Conservation (phyloP, 2,329 filamentous ascomycete genomes). For the Aspergillus aculeatus region DNA sequence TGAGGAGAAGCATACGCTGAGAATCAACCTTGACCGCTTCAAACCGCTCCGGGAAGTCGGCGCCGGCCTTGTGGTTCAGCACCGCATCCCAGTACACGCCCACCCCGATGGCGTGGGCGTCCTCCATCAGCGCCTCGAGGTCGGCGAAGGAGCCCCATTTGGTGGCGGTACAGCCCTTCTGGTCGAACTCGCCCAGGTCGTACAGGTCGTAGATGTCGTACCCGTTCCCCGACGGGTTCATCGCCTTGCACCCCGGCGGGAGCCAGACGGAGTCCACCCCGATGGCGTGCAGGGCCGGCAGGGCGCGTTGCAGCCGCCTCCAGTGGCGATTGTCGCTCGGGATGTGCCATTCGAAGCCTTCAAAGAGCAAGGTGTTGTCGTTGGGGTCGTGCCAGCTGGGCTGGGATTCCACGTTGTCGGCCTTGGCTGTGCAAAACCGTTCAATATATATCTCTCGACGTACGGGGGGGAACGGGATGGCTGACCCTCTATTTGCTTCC, state of each 20-base stretch:
- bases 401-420: background rate
- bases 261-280: conserved; percentile 66
- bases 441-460: background rate
- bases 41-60: conserved; percentile 63
- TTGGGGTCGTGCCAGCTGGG: conserved; percentile 27
- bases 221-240: conserved; percentile 61
- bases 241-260: conserved; percentile 69
- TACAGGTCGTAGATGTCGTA: conserved; percentile 70
- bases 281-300: conserved; percentile 56
- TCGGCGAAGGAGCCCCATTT: conserved; percentile 69
- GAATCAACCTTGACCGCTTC: conserved; percentile 63
- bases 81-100: conserved; percentile 68
- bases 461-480: background rate
- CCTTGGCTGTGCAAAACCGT: background rate
- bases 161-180: conserved; percentile 61
- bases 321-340: conserved; percentile 62
- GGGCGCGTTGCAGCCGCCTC: conserved; percentile 52
- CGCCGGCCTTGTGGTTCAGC: conserved; percentile 69
- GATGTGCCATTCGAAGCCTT: conserved; percentile 71
- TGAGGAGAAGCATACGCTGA: conserved; percentile 27
- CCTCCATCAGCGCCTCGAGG: conserved; percentile 53
- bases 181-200: conserved; percentile 69
- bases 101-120: conserved; percentile 55
- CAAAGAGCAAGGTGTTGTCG: conserved; percentile 56
- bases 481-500: background rate